Percentiles rank a stretch among this genome's conserved stretches.
phyloP scores from a whole-genome alignment of 129 eudicot species.

The Deinandra increscens region DNA sequence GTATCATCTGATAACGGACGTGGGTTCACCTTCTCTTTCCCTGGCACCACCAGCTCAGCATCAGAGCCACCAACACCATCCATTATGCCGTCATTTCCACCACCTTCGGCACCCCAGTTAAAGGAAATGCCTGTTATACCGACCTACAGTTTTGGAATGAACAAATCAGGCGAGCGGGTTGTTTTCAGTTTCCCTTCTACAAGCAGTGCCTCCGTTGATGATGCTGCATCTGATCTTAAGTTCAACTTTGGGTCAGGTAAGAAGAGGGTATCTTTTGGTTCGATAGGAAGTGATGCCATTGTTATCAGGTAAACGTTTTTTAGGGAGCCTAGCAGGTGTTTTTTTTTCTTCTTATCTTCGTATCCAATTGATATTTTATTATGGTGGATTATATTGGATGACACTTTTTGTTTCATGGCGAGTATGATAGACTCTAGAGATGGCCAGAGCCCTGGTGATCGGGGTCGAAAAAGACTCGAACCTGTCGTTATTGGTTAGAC shows the following conservation, averaged over 20 bases:
- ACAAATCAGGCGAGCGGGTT: constrained; percentile 46
- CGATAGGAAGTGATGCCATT: constrained; percentile 48
- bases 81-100: constrained; percentile 52
- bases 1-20: constrained; percentile 43
- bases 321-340: constrained; percentile 12
- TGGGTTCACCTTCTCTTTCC: constrained; percentile 73
- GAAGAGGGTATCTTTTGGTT: constrained; percentile 55
- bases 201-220: constrained; percentile 36
- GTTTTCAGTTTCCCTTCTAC: constrained; percentile 72
- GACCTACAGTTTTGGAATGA: constrained; percentile 56
- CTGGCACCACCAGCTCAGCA: constrained; percentile 45
- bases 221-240: constrained; percentile 55
- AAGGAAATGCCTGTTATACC: constrained; percentile 42
- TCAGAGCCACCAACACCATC: constrained; percentile 94
- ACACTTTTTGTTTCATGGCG: background rate
- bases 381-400: constrained; percentile 15
- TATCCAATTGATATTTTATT: constrained; percentile 12
- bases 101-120: constrained; percentile 31
- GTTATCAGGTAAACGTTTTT: constrained; percentile 25
- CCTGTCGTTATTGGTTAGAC: too few species aligned
- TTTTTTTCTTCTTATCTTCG: background rate
- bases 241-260: constrained; percentile 74
- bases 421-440: background rate
- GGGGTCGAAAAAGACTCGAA: too few species aligned
- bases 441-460: too few species aligned